A percentile compares a stretch with the other conserved stretches of the same genome.
Evolutionary conservation across 2,329 filamentous ascomycete species (phyloP).

Genomic region (Graphilbum fragrans): DNA sequence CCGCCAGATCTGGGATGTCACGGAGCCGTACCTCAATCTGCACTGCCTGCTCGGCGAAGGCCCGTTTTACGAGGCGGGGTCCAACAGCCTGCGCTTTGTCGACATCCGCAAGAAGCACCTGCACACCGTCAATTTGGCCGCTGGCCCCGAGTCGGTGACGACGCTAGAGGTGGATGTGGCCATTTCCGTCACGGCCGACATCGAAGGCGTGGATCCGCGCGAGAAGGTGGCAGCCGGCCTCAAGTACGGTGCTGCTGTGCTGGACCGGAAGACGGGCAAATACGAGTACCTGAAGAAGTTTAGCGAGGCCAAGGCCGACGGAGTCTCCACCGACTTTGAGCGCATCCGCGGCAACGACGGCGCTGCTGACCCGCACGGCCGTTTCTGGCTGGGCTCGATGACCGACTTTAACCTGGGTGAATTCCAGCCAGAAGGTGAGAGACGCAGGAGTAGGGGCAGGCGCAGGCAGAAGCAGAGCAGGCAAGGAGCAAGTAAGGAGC

Average conservation of each 20-base stretch:
- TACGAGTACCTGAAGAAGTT: slow-evolving; percentile 43
- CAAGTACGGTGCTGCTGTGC: slow-evolving; percentile 71
- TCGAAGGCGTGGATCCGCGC: slow-evolving; percentile 48
- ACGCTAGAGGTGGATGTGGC: slow-evolving; percentile 44
- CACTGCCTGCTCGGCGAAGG: slow-evolving; percentile 61
- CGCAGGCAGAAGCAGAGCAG: not conserved
- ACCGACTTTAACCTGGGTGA: slow-evolving; percentile 52
- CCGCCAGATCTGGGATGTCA: slow-evolving; percentile 37
- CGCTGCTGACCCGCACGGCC: slow-evolving; percentile 63
- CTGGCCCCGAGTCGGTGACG: slow-evolving; percentile 50
- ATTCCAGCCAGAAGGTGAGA: slow-evolving; percentile 48
- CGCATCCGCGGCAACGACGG: slow-evolving; percentile 69
- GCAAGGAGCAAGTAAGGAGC: not conserved
- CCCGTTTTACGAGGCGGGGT: slow-evolving; percentile 57
- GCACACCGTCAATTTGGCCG: slow-evolving; percentile 54
- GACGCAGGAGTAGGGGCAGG: not conserved
- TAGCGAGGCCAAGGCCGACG: slow-evolving; percentile 18
- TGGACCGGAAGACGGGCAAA: slow-evolving; percentile 48
- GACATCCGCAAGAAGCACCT: slow-evolving; percentile 72
- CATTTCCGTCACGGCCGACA: slow-evolving; percentile 64
- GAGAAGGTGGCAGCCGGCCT: slow-evolving; percentile 64
- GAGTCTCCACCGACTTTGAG: slow-evolving; percentile 24
- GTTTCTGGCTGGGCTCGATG: slow-evolving; percentile 82
- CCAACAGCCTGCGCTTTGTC: slow-evolving; percentile 60
- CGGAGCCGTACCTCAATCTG: slow-evolving; percentile 45